A percentile compares a stretch with the other conserved stretches of the same genome.
Conservation (phyloP, 345 rosid species). For the Odontarrhena argentea region DNA sequence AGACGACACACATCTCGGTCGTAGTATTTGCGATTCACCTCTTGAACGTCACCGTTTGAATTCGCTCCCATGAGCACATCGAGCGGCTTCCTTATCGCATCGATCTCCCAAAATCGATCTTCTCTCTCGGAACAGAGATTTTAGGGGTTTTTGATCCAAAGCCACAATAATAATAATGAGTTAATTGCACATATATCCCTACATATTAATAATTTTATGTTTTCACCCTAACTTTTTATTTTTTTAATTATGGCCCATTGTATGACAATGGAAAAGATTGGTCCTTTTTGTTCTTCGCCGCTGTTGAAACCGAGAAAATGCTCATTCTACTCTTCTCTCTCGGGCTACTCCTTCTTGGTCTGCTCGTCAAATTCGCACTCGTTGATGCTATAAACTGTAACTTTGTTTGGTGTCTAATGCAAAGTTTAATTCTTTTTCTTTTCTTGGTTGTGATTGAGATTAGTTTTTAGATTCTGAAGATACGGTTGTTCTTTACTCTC, state of each 20-base stretch:
- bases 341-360: not conserved
- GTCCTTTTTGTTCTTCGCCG: constrained; percentile 12
- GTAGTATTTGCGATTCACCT: constrained; percentile 61
- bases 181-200: not conserved
- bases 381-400: constrained; percentile 59
- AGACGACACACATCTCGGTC: constrained; percentile 98
- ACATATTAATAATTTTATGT: not conserved
- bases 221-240: not conserved
- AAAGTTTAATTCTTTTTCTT: not conserved
- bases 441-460: not conserved
- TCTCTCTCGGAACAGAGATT: constrained; percentile 25
- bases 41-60: constrained; percentile 67
- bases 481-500: not conserved
- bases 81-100: constrained; percentile 95
- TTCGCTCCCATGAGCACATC: constrained; percentile 98
- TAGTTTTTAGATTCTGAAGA: not conserved
- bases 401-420: not conserved
- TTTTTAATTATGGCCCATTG: not conserved
- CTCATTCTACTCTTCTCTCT: constrained; percentile 40
- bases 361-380: constrained; percentile 54
- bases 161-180: not conserved
- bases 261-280: not conserved
- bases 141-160: constrained; percentile 7
- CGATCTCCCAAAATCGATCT: constrained; percentile 52
- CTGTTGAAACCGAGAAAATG: constrained; percentile 33